Conservation (phyloP, 2,329 filamentous ascomycete species). For the Trichoderma koningiopsis region DNA sequence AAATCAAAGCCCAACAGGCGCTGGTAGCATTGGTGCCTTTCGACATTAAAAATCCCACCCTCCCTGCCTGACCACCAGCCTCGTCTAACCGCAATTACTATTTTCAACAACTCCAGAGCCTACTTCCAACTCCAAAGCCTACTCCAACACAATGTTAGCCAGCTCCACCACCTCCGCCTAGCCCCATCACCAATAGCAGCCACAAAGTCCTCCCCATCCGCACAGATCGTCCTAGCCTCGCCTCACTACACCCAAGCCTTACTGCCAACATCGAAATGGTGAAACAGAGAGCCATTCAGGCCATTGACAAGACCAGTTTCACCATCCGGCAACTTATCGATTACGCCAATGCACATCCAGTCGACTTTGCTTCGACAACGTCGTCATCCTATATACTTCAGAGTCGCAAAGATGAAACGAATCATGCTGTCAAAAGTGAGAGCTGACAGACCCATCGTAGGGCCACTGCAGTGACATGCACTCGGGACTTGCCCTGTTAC, state of each 20-base stretch:
- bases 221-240: neutral
- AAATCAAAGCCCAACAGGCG: neutral
- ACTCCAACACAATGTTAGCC: neutral
- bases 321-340: slow-evolving; percentile 21
- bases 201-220: neutral
- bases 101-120: neutral
- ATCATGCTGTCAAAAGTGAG: neutral
- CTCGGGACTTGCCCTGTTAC: neutral
- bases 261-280: neutral
- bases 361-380: neutral
- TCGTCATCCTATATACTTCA: no score
- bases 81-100: neutral
- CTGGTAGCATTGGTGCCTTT: neutral
- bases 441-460: neutral
- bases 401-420: neutral
- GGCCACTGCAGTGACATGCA: neutral
- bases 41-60: neutral
- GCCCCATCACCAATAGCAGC: neutral
- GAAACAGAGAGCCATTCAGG: slow-evolving; percentile 4
- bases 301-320: slow-evolving; percentile 4
- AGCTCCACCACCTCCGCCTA: neutral
- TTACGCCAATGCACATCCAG: neutral
- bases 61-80: neutral
- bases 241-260: neutral
- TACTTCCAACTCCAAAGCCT: neutral